These are phyloP conservation scores for Cercospora sp. DNA, from an alignment of 2,329 filamentous ascomycete genomes.

Conservation along the genomic window DNA sequence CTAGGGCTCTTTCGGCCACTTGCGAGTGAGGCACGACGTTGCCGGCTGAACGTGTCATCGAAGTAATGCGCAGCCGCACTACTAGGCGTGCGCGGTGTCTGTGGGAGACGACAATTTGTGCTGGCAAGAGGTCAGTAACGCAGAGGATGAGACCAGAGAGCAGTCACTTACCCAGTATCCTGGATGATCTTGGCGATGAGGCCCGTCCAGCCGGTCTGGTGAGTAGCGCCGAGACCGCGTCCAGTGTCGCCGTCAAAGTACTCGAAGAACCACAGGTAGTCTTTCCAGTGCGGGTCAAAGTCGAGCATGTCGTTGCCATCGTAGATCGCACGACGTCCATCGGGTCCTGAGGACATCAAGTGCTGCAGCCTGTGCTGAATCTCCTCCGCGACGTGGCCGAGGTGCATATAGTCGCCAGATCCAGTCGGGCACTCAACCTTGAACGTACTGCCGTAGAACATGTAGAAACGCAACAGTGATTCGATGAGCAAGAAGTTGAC, in stretches of 20 bases:
- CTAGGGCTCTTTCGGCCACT: conserved; percentile 67
- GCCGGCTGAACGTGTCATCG: conserved; percentile 77
- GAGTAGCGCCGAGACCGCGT: conserved; percentile 83
- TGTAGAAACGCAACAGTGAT: conserved; percentile 89
- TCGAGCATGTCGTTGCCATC: conserved; percentile 81
- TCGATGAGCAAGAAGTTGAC: conserved; percentile 95
- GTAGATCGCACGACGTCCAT: conserved; percentile 87
- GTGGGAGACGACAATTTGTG: conserved; percentile 84
- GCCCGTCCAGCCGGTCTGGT: conserved; percentile 96
- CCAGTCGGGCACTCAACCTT: conserved; percentile 92
- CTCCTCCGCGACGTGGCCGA: conserved; percentile 92
- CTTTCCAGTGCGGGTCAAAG: conserved; percentile 90
- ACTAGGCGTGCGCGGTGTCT: conserved; percentile 86
- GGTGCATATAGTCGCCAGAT: conserved; percentile 91
- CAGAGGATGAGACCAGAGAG: neutral
- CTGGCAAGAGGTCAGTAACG: conserved; percentile 55
- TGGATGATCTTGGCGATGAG: conserved; percentile 96
- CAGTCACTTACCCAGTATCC: conserved; percentile 77
- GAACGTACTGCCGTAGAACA: conserved; percentile 88
- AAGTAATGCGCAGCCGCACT: conserved; percentile 90
- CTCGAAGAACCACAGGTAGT: conserved; percentile 93
- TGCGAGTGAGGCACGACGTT: conserved; percentile 48
- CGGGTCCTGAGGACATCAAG: conserved; percentile 79
- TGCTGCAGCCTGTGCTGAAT: conserved; percentile 93
- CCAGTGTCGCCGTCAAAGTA: conserved; percentile 95